Evolutionary conservation across 768 basidiomycete genomes (phyloP).

Genomic region (Hericium alpestre): DNA sequence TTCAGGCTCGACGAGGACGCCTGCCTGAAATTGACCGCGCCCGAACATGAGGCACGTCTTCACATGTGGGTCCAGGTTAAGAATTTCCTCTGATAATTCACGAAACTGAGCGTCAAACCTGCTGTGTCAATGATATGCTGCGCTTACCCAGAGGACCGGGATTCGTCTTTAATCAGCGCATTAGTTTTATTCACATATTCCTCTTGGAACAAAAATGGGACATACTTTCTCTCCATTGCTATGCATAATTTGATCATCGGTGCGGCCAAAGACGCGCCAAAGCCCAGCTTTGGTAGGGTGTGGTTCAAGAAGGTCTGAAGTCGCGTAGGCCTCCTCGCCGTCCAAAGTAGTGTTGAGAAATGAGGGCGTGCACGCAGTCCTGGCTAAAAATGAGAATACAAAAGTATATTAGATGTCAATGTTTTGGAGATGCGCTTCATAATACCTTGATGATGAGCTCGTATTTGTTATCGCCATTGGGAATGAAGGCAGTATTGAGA

Average conservation of each 20-base stretch:
- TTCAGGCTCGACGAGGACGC: slow-evolving; percentile 16
- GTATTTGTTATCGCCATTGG: slow-evolving; percentile 12
- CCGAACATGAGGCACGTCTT: slow-evolving; percentile 2
- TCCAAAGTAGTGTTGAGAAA: neutral
- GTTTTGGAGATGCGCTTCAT: neutral
- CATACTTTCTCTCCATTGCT: slow-evolving; percentile 12
- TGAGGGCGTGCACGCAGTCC: neutral
- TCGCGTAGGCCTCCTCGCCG: neutral
- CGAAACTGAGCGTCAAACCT: neutral
- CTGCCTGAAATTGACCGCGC: slow-evolving; percentile 5
- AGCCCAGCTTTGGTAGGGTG: slow-evolving; percentile 14
- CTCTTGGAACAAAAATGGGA: slow-evolving; percentile 6
- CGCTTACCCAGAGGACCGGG: neutral
- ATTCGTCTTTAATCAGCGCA: neutral
- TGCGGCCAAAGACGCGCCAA: slow-evolving; percentile 20
- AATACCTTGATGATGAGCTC: slow-evolving; percentile 15
- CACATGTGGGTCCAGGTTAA: neutral
- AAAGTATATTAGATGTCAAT: neutral
- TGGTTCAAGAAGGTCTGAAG: neutral
- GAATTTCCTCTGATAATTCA: neutral
- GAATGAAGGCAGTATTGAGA: slow-evolving; percentile 7
- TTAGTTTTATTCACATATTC: neutral
- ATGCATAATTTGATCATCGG: slow-evolving; percentile 23
- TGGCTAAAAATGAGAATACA: neutral
- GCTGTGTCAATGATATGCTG: neutral